These are phyloP conservation scores for Cystobasidium sp. DNA, from an alignment of 1,284 basidiomycete genomes.

Conservation along the genomic window DNA sequence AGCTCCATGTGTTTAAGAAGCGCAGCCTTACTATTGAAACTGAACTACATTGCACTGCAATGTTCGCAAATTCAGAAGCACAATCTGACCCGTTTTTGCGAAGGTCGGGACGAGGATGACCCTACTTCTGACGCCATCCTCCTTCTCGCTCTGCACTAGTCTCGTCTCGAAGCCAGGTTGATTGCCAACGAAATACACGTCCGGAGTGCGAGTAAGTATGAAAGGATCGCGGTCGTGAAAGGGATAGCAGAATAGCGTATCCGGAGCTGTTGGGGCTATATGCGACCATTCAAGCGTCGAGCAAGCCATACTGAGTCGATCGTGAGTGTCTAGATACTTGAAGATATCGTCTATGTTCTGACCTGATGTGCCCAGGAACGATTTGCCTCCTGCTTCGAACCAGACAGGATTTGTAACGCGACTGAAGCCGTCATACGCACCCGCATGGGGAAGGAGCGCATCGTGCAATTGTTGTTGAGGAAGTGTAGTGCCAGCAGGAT, in stretches of 20 bases:
- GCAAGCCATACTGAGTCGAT: conserved; percentile 72
- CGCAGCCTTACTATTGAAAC: not conserved
- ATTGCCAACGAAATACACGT: conserved; percentile 90
- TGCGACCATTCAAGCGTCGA: conserved; percentile 90
- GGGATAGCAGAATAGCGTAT: conserved; percentile 98
- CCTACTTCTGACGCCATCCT: conserved; percentile 61
- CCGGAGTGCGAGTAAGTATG: conserved; percentile 77
- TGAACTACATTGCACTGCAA: conserved; percentile 61
- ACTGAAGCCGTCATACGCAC: conserved; percentile 68
- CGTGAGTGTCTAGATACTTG: conserved; percentile 73
- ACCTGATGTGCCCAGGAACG: conserved; percentile 80
- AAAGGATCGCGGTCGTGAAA: conserved; percentile 89
- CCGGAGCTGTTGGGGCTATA: conserved; percentile 95
- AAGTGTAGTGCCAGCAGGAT: conserved; percentile 72
- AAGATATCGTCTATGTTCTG: conserved; percentile 94
- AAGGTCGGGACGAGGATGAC: conserved; percentile 86
- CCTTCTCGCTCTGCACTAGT: conserved; percentile 62
- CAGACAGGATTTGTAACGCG: conserved; percentile 91
- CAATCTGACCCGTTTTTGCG: conserved; percentile 67
- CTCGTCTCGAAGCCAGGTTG: conserved; percentile 81
- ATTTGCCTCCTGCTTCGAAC: conserved; percentile 63
- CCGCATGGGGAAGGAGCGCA: conserved; percentile 79
- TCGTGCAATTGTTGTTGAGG: conserved; percentile 93
- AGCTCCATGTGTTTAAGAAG: not conserved
- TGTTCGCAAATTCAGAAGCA: conserved; percentile 66